Evolutionary conservation across 179 eudicot genomes (phyloP).

Genomic region (Nepenthes alata): DNA sequence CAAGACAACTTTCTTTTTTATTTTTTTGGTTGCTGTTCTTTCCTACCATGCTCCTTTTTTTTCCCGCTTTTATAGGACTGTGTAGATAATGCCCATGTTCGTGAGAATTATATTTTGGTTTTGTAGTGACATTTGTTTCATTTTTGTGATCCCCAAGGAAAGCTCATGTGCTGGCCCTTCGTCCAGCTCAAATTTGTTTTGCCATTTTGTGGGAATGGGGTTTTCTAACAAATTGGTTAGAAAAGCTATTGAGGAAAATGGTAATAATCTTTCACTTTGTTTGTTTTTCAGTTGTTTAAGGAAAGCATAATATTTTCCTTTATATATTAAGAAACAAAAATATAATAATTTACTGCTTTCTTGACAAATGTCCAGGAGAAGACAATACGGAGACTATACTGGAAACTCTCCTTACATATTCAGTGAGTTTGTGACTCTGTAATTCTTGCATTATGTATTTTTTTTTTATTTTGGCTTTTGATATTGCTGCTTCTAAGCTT

Average conservation of each 20-base stretch:
- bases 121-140: too few species aligned
- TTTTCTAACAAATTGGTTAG: slow-evolving; percentile 46
- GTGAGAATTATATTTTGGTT: too few species aligned
- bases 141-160: slow-evolving; percentile 8
- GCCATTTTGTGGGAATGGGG: slow-evolving; percentile 51
- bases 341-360: slow-evolving; percentile 3
- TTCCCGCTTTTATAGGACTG: background rate
- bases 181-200: slow-evolving; percentile 16
- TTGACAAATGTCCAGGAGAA: slow-evolving; percentile 31
- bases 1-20: background rate
- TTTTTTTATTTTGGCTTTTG: background rate
- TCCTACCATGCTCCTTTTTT: slow-evolving; percentile 1
- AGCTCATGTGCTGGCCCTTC: slow-evolving; percentile 23
- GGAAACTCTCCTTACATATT: slow-evolving; percentile 45
- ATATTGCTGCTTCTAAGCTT: too few species aligned
- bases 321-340: background rate
- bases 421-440: slow-evolving; percentile 31
- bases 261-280: slow-evolving; percentile 16
- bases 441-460: background rate
- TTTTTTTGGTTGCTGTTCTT: background rate
- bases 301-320: background rate
- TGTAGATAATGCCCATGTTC: background rate
- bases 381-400: slow-evolving; percentile 39
- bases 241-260: slow-evolving; percentile 52
- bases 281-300: background rate